These are phyloP conservation scores for Aspergillus sp. DNA, from an alignment of 2,329 filamentous ascomycete genomes.

Conservation along the genomic window DNA sequence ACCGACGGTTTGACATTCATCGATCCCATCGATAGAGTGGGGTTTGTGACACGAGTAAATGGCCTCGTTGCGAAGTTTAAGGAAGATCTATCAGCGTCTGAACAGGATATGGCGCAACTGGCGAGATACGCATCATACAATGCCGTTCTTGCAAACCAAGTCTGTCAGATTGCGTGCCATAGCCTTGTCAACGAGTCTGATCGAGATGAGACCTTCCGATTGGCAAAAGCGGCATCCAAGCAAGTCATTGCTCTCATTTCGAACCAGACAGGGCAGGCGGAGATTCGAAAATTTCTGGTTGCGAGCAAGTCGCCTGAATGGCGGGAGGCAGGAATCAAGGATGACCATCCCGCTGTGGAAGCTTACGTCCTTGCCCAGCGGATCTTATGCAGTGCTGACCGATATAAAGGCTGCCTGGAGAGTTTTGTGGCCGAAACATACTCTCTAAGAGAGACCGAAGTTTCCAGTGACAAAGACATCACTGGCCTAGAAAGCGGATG, in stretches of 20 bases:
- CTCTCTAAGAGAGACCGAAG: slow-evolving; percentile 39
- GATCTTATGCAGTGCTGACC: slow-evolving; percentile 39
- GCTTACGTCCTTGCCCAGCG: slow-evolving; percentile 54
- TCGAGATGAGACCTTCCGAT: slow-evolving; percentile 29
- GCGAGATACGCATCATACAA: slow-evolving; percentile 36
- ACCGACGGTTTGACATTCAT: slow-evolving; percentile 56
- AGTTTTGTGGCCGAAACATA: slow-evolving; percentile 44
- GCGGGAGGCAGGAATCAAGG: slow-evolving; percentile 55
- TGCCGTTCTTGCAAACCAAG: slow-evolving; percentile 44
- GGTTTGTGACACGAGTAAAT: slow-evolving; percentile 48
- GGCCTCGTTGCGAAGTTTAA: slow-evolving; percentile 45
- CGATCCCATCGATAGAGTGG: slow-evolving; percentile 58
- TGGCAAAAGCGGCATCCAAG: slow-evolving; percentile 41
- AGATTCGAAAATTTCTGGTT: slow-evolving; percentile 51
- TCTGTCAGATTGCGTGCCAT: slow-evolving; percentile 43
- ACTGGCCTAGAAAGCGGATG: slow-evolving; percentile 42
- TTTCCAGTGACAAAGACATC: slow-evolving; percentile 41
- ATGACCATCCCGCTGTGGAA: slow-evolving; percentile 49
- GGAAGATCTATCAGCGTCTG: slow-evolving; percentile 33
- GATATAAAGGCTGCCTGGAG: slow-evolving; percentile 47
- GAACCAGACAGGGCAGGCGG: slow-evolving; percentile 36
- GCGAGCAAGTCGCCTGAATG: slow-evolving; percentile 45
- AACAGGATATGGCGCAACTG: slow-evolving; percentile 25
- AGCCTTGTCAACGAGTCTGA: slow-evolving; percentile 31
- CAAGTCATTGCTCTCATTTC: slow-evolving; percentile 43